phyloP scores from a whole-genome alignment of 345 rosid genomes.

The Viola odorata region DNA sequence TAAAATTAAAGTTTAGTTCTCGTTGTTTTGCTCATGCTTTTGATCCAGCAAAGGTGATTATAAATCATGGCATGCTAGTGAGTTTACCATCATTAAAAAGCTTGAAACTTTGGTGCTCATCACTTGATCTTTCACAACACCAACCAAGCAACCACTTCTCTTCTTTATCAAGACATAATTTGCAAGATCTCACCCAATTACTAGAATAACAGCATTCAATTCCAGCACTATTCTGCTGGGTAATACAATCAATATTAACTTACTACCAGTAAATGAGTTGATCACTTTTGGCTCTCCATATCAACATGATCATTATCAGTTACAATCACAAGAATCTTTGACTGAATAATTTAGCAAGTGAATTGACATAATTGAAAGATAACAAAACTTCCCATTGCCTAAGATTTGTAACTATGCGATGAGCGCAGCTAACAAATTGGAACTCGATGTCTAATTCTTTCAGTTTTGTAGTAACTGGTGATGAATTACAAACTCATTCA shows the following conservation, averaged over 20 bases:
- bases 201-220: neutral
- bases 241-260: too few species aligned
- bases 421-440: too few species aligned
- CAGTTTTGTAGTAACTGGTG: too few species aligned
- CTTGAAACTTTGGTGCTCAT: conserved; percentile 43
- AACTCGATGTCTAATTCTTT: too few species aligned
- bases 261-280: too few species aligned
- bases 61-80: conserved; percentile 71
- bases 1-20: conserved; percentile 39
- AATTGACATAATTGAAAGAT: neutral
- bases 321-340: neutral
- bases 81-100: conserved; percentile 67
- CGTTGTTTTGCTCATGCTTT: conserved; percentile 61
- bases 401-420: too few species aligned
- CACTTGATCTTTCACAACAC: conserved; percentile 38
- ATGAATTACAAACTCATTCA: too few species aligned
- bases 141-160: conserved; percentile 28
- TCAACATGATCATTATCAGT: too few species aligned
- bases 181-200: neutral
- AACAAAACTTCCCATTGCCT: neutral
- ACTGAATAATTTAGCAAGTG: neutral
- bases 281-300: too few species aligned
- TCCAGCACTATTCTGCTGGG: too few species aligned
- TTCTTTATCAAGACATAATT: conserved; percentile 15
- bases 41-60: conserved; percentile 58